These are phyloP conservation scores for Anastatica hierochuntica DNA, from an alignment of 345 rosid genomes.

Conservation along the genomic window DNA sequence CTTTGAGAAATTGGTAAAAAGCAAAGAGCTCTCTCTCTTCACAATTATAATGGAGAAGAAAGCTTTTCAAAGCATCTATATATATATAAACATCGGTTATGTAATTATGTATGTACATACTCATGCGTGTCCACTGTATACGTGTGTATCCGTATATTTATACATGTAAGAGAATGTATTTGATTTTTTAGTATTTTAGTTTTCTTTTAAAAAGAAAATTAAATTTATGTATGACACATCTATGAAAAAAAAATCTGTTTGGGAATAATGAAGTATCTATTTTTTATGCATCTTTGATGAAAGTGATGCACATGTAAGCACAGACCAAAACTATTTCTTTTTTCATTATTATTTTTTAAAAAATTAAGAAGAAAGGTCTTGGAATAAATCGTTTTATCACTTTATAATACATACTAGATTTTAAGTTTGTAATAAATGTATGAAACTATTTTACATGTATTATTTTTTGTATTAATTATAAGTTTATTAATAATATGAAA, in stretches of 20 bases:
- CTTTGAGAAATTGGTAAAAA: slow-evolving; percentile 15
- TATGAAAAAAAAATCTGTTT: slow-evolving; percentile 18
- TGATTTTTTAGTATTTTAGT: background rate
- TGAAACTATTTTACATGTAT: too few species aligned
- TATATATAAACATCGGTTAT: slow-evolving; percentile 18
- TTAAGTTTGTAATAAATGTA: too few species aligned
- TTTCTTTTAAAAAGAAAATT: background rate
- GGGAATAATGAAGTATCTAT: slow-evolving; percentile 32
- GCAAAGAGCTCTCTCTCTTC: slow-evolving; percentile 30
- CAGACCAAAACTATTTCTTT: slow-evolving; percentile 1
- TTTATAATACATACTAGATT: too few species aligned
- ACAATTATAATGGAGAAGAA: slow-evolving; percentile 38
- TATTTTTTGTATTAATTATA: too few species aligned
- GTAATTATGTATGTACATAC: slow-evolving; percentile 13
- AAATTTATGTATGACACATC: slow-evolving; percentile 1
- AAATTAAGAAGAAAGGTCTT: background rate
- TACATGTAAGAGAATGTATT: slow-evolving; percentile 31
- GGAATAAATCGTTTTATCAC: background rate
- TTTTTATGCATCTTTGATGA: slow-evolving; percentile 28
- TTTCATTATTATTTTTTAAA: background rate
- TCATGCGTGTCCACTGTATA: slow-evolving; percentile 22
- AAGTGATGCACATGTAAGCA: slow-evolving; percentile 30
- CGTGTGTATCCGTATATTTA: slow-evolving; percentile 30
- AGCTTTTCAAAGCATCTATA: slow-evolving; percentile 24
- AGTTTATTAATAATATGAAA: too few species aligned